A percentile compares a stretch with the other conserved stretches of the same genome.
Evolutionary conservation across 2,329 filamentous ascomycete genomes (phyloP).

Genomic region (Drechslerella coelobrocha): DNA sequence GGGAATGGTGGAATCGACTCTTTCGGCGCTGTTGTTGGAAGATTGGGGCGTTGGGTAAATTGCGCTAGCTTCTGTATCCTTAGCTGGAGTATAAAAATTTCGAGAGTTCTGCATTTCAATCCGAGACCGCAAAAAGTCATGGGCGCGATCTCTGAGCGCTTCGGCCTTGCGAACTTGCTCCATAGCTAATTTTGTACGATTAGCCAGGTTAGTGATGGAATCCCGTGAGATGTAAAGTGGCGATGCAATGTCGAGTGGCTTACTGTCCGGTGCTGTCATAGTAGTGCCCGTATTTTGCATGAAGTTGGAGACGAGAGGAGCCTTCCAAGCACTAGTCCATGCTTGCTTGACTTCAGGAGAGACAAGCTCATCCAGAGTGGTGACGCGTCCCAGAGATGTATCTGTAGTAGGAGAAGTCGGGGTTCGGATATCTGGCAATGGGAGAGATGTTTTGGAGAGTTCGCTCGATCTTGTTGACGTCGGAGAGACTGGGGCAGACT

Average conservation of each 20-base stretch:
- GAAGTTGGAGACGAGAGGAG: constrained; percentile 22
- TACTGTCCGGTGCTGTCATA: constrained; percentile 27
- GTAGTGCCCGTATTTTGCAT: constrained; percentile 7
- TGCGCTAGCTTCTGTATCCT: constrained; percentile 8
- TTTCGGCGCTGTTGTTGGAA: background rate
- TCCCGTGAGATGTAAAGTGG: constrained; percentile 35
- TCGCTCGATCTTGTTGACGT: constrained; percentile 18
- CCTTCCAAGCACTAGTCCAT: constrained; percentile 37
- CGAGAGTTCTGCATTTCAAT: constrained; percentile 34
- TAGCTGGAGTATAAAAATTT: constrained; percentile 2
- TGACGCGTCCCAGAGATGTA: constrained; percentile 6
- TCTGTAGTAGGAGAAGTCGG: background rate
- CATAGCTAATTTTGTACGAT: constrained; percentile 50
- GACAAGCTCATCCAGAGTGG: constrained; percentile 34
- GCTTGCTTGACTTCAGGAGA: constrained; percentile 43
- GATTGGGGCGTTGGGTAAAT: constrained; percentile 16
- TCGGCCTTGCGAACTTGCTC: constrained; percentile 48
- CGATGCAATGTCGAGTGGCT: constrained; percentile 40
- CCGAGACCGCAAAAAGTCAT: constrained; percentile 34
- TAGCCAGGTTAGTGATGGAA: constrained; percentile 45
- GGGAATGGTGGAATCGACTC: constrained; percentile 19
- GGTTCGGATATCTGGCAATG: constrained; percentile 31
- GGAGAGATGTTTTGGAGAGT: constrained; percentile 6
- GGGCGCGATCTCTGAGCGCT: constrained; percentile 41
- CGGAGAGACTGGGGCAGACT: constrained; percentile 25